Conservation (phyloP, 1,284 basidiomycete species). For the Leccinum griseonigrum region DNA sequence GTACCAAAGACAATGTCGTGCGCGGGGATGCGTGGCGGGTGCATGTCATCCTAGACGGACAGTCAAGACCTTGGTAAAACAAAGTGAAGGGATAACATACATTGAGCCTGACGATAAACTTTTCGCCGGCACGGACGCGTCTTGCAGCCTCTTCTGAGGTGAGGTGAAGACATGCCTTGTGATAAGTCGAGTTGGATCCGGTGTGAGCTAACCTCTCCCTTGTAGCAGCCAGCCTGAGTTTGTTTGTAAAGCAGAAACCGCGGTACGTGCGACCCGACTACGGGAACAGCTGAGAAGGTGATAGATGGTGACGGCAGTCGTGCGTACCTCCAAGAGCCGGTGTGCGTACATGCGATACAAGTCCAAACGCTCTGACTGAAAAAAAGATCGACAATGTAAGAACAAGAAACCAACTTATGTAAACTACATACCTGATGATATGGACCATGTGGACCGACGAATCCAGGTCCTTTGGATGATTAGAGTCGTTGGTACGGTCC, state of each 20-base stretch:
- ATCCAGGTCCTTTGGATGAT: constrained; percentile 63
- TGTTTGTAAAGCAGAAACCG: constrained; percentile 86
- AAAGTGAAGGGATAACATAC: constrained; percentile 43
- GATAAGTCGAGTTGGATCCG: constrained; percentile 79
- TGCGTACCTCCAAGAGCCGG: constrained; percentile 68
- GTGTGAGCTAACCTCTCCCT: constrained; percentile 66
- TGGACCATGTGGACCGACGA: constrained; percentile 68
- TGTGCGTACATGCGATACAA: constrained; percentile 77
- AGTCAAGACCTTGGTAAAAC: constrained; percentile 4
- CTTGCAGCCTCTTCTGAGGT: constrained; percentile 82
- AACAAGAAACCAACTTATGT: neutral
- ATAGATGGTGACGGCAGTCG: neutral
- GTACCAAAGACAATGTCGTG: constrained; percentile 77
- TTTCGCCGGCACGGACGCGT: constrained; percentile 72
- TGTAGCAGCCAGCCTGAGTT: constrained; percentile 51
- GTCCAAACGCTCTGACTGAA: constrained; percentile 83
- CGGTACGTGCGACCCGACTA: constrained; percentile 89
- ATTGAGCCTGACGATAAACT: constrained; percentile 83
- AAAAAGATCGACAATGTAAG: constrained; percentile 1
- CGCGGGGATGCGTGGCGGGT: constrained; percentile 46
- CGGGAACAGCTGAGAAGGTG: neutral
- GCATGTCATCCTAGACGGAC: constrained; percentile 47
- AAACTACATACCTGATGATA: constrained; percentile 72
- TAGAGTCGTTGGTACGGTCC: neutral
- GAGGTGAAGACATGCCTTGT: constrained; percentile 82